Conservation (phyloP, 1,284 basidiomycete genomes). For the Puccinia novopanici region DNA sequence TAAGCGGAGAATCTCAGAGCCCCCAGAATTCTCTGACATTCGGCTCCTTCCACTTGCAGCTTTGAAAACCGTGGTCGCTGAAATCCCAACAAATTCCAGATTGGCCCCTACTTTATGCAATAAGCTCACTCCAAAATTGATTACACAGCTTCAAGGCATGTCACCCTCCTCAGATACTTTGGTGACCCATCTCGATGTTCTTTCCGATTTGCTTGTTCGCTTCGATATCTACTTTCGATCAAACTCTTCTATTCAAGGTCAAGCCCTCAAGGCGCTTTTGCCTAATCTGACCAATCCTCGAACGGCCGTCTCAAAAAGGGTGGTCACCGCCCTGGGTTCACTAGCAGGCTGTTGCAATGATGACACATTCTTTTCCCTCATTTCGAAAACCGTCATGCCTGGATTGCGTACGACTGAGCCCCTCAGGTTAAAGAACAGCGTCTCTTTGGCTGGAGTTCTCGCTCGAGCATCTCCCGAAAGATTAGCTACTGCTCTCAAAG, state of each 20-base stretch:
- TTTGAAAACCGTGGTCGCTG: constrained; percentile 88
- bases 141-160: constrained; percentile 75
- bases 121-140: constrained; percentile 80
- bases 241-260: constrained; percentile 59
- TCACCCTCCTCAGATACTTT: constrained; percentile 78
- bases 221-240: constrained; percentile 66
- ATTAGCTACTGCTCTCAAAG: constrained; percentile 65
- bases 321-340: constrained; percentile 72
- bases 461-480: constrained; percentile 46
- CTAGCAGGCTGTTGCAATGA: constrained; percentile 68
- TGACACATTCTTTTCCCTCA: constrained; percentile 65
- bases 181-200: constrained; percentile 84
- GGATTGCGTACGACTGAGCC: constrained; percentile 62
- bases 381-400: constrained; percentile 68
- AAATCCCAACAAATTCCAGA: constrained; percentile 77
- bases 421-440: constrained; percentile 30
- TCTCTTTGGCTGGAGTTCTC: constrained; percentile 39
- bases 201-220: constrained; percentile 84
- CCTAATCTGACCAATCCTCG: constrained; percentile 75
- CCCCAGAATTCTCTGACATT: constrained; percentile 15
- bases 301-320: constrained; percentile 82
- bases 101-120: constrained; percentile 77
- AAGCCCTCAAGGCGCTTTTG: constrained; percentile 72
- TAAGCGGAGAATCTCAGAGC: constrained; percentile 4
- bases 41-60: constrained; percentile 62